Evolutionary conservation across 2,329 filamentous ascomycete species (phyloP), one percentile per base, ranked within the genome.

Genomic region (Sordariomycetes sp.): DNA sequence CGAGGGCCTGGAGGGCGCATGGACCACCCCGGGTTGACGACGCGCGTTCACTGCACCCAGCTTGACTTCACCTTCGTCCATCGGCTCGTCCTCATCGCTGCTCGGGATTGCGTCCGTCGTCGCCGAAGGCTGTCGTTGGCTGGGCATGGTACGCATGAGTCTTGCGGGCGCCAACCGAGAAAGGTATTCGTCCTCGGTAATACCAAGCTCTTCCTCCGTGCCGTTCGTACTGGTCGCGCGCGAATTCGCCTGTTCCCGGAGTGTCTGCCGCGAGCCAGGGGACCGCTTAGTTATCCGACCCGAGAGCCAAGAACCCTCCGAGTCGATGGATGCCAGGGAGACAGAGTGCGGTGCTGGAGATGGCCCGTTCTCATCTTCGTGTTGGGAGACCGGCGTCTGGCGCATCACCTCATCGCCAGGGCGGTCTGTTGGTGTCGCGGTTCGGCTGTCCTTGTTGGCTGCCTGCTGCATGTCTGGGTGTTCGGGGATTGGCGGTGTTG

Each of bases 261-360:
- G 59, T 12, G 60, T 61, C 25, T 67, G 58, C 72, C 74, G 63
- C 67, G 73, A 66, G 67, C 72, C 62, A 58, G 75, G 79, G 20
- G 55, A 53, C 14, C 58, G 60, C 59, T 69, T 70, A 52, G 73
- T 72, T 69, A 77, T 71, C 59, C 86, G 85, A 18, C 93, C 91
- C 3, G 91, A 94, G 52, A 99, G 84, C 94, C 94, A 99, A 0
- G 92, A 97, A 4, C 83, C 94, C 74, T 99, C 94, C 0, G 92
- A 97, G 67, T 97, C 94, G 60, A 97, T 90, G 0, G 92, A 97
- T 1, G 91, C 94, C 20, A 97, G 79, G 0, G 93, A 97, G 70
- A 92, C 87, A 34, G 91, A 90, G 66, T 91, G 80, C 40, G 74
- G 79, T 63, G 79, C 85, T 20, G 77, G 83, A 5, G 79, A 85